Conservation (phyloP, 768 basidiomycete genomes). For the Tephrocybe sp. region DNA sequence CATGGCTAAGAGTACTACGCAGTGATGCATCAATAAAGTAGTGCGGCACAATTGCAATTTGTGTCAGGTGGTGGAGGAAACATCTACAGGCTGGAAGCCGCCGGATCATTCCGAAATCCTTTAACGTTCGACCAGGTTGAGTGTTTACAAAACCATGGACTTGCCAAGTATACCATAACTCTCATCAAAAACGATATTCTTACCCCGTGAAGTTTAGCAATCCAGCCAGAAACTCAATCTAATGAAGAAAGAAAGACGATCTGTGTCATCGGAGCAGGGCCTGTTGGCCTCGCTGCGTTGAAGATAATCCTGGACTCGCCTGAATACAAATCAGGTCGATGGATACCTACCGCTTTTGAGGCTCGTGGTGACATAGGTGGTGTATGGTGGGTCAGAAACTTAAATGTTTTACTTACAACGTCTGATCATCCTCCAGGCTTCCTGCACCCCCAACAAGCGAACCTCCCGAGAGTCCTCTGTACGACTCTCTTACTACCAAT, state of each 20-base stretch:
- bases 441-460: constrained; percentile 50
- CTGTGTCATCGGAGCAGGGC: constrained; percentile 75
- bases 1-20: too few relatives aligned
- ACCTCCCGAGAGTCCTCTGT: constrained; percentile 68
- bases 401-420: background rate
- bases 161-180: constrained; percentile 10
- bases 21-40: too few relatives aligned
- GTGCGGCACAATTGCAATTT: too few relatives aligned
- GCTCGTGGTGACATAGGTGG: constrained; percentile 69
- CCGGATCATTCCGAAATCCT: background rate
- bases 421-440: constrained; percentile 38
- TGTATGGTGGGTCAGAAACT: constrained; percentile 56
- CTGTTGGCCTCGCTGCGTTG: constrained; percentile 71
- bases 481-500: constrained; percentile 82
- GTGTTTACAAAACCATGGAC: constrained; percentile 7
- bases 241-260: constrained; percentile 35
- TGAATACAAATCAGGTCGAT: constrained; percentile 56
- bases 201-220: constrained; percentile 9
- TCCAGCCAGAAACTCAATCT: constrained; percentile 5
- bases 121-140: background rate
- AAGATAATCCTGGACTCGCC: constrained; percentile 62
- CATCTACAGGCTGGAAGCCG: background rate
- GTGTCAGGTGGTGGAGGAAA: too few relatives aligned
- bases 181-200: background rate
- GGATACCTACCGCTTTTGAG: constrained; percentile 68